Percentiles rank a stretch among this genome's conserved stretches.
Conservation (phyloP, 441 rosid species). For the Capsella rubella region DNA sequence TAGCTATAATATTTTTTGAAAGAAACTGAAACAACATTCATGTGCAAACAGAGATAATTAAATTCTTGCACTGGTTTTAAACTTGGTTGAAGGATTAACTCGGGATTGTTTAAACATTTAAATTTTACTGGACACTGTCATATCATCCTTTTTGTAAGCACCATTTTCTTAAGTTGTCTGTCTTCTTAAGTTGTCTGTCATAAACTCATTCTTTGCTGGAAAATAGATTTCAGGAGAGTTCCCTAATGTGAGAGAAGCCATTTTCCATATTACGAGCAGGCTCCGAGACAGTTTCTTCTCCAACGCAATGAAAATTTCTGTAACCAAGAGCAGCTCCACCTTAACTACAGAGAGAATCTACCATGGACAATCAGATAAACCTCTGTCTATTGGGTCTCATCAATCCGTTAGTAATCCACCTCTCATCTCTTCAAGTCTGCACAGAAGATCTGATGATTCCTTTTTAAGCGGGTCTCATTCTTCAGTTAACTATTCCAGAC, state of each 20-base stretch:
- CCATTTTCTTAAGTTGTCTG: slow-evolving; percentile 12
- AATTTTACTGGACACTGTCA: slow-evolving; percentile 15
- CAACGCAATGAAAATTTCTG: slow-evolving; percentile 45
- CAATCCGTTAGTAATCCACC: slow-evolving; percentile 55
- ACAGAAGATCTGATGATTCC: slow-evolving; percentile 42
- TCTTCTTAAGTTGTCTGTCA: slow-evolving; percentile 14
- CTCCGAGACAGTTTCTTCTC: slow-evolving; percentile 74
- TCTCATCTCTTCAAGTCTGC: slow-evolving; percentile 38
- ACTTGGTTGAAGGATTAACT: slow-evolving; percentile 14
- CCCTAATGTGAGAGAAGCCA: slow-evolving; percentile 74
- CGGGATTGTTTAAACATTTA: not conserved
- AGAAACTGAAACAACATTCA: not conserved
- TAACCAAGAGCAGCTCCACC: slow-evolving; percentile 52
- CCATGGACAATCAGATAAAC: slow-evolving; percentile 57
- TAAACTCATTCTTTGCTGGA: slow-evolving; percentile 32
- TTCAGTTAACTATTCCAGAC: slow-evolving; percentile 36
- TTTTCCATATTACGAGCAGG: slow-evolving; percentile 81
- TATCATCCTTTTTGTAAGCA: slow-evolving; percentile 5
- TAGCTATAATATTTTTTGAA: not conserved
- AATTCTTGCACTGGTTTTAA: slow-evolving; percentile 2
- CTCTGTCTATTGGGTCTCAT: slow-evolving; percentile 51
- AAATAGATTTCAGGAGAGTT: slow-evolving; percentile 83
- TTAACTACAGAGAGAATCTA: slow-evolving; percentile 59
- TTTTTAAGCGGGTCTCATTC: slow-evolving; percentile 31
- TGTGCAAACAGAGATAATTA: slow-evolving; percentile 14